These are phyloP conservation scores for Lentinula guzmanii DNA, from an alignment of 768 basidiomycete genomes.

Conservation along the genomic window DNA sequence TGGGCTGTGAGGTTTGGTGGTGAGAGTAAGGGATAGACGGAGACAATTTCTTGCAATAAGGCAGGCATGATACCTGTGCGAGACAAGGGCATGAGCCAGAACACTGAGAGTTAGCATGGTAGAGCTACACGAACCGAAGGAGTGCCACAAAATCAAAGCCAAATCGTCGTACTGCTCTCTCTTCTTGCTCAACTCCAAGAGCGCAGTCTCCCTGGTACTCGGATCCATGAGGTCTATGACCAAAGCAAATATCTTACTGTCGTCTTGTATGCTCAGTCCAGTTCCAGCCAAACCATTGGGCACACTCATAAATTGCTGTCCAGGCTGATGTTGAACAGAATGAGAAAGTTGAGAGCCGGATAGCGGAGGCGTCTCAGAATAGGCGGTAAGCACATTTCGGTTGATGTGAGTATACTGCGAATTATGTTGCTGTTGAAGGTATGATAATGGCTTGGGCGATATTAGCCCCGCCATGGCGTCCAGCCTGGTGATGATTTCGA, in stretches of 20 bases:
- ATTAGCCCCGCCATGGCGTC: slow-evolving; percentile 54
- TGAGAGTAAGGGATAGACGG: slow-evolving; percentile 92
- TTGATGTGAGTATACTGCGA: slow-evolving; percentile 42
- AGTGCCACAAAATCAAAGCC: slow-evolving; percentile 96
- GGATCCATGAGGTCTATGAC: slow-evolving; percentile 86
- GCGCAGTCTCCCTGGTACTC: slow-evolving; percentile 77
- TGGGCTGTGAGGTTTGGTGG: slow-evolving; percentile 96
- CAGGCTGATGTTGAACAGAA: slow-evolving; percentile 45
- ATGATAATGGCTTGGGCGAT: slow-evolving; percentile 56
- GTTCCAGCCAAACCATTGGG: neutral
- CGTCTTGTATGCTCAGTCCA: slow-evolving; percentile 38
- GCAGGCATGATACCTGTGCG: slow-evolving; percentile 91
- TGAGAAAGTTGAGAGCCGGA: slow-evolving; percentile 48
- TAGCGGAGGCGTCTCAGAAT: slow-evolving; percentile 61
- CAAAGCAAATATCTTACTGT: slow-evolving; percentile 80
- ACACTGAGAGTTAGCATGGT: neutral
- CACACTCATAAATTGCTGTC: slow-evolving; percentile 32
- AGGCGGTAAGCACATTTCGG: slow-evolving; percentile 39
- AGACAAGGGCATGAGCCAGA: neutral
- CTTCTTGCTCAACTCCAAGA: slow-evolving; percentile 97
- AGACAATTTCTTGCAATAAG: slow-evolving; percentile 94
- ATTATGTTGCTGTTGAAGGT: slow-evolving; percentile 50
- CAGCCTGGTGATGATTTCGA: neutral
- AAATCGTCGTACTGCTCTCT: slow-evolving; percentile 98
- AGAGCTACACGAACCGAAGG: slow-evolving; percentile 63